A percentile compares a stretch with the other conserved stretches of the same genome.
Evolutionary conservation across 805 yeast genomes (phyloP).

Genomic region (Nakazawaea laoshanensis): DNA sequence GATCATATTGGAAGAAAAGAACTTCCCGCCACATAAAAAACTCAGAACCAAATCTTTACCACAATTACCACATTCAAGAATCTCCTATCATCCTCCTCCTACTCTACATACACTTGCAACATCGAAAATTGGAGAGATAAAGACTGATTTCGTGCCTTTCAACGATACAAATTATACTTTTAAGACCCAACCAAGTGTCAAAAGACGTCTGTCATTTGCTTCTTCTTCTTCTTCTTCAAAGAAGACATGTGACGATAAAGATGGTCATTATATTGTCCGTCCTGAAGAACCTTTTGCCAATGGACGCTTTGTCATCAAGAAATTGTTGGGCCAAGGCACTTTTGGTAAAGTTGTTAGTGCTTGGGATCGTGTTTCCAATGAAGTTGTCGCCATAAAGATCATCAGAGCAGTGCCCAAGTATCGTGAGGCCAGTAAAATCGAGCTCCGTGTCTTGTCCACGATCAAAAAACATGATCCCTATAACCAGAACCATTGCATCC

Average conservation of each 20-base stretch:
- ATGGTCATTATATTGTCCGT: slow-evolving; percentile 66
- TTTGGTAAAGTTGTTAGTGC: slow-evolving; percentile 87
- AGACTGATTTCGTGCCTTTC: slow-evolving; percentile 25
- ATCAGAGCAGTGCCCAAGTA: slow-evolving; percentile 90
- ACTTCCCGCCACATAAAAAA: slow-evolving; percentile 23
- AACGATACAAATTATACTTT: slow-evolving; percentile 19
- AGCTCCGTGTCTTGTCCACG: slow-evolving; percentile 72
- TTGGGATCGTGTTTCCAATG: slow-evolving; percentile 51
- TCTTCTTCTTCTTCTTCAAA: slow-evolving; percentile 1
- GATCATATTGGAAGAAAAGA: slow-evolving; percentile 10
- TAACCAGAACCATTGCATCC: slow-evolving; percentile 70
- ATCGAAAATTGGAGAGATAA: slow-evolving; percentile 32
- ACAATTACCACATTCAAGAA: slow-evolving; percentile 40
- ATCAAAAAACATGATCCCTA: slow-evolving; percentile 62
- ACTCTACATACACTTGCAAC: slow-evolving; percentile 24
- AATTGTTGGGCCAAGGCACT: slow-evolving; percentile 83
- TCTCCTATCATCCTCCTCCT: slow-evolving; percentile 26
- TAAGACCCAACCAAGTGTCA: slow-evolving; percentile 6
- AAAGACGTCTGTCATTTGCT: slow-evolving; percentile 19
- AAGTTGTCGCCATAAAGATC: slow-evolving; percentile 81
- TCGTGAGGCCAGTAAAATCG: slow-evolving; percentile 92
- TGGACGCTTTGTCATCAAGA: slow-evolving; percentile 54
- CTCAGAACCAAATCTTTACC: slow-evolving; percentile 47
- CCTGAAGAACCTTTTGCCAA: slow-evolving; percentile 61
- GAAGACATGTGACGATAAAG: slow-evolving; percentile 45